Evolutionary conservation across 202 grass and related monocot genomes (phyloP), one percentile per base, ranked within the genome.

Genomic region (Setaria viridis): DNA sequence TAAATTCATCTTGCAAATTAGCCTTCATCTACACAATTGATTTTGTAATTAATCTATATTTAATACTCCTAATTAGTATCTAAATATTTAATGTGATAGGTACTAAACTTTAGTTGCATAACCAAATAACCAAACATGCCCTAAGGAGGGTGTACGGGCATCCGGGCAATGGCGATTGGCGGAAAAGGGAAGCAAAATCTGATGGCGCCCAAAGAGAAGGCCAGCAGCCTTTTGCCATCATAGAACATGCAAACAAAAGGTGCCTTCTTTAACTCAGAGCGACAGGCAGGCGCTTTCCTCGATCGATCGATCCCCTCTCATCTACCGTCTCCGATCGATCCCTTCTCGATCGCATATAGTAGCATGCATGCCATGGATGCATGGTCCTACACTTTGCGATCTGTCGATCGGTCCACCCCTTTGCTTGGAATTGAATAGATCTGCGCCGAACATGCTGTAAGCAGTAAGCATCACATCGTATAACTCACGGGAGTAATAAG

Each of bases 191-290:
- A 81, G 25, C 55, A 57, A 74, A 64, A 87, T 48, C 53, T 87
- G 76, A 80, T 69, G 76, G 85, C 67, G 80, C 4, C 3, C 5
- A 7, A 90, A 84, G 85, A 49, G 62, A 62, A 46, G 76, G 89
- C 45, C 30, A 49, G 58, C 87, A 89, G 81, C 76, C 85, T 91
- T 87, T 91, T 76, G 80, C 47, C 80, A 69, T 62, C 76, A 68
- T 76, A 41, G 74, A 91, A 87, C 85, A 90, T 87, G 80, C 84
- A 90, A 82, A 78, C 72, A 82, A 86, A 86, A 86, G 83, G 71
- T 20, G 9, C 32, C 72, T 62, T 67, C 80, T 87, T 75, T 54
- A 74, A 56, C 72, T 15, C 84, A 83, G 84, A 90, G 75, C 67
- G 80, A 54, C 75, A 80, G 79, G 74, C 32, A 51, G 57, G 66